Evolutionary conservation across 768 basidiomycete species (phyloP).

Genomic region (Hypholoma sublateritium): DNA sequence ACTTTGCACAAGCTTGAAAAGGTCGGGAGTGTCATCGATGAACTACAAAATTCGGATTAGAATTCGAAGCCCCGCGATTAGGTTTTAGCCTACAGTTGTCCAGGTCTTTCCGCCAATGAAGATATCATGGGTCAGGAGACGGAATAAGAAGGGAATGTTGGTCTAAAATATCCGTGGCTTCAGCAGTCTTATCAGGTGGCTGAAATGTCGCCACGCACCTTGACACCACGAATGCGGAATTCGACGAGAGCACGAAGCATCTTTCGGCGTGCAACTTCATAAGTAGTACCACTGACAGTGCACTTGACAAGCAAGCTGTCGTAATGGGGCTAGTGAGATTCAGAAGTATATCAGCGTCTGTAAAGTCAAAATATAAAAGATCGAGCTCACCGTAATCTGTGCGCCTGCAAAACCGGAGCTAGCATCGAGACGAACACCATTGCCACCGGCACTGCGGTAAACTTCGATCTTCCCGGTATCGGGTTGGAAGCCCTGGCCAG

Average conservation of each 20-base stretch:
- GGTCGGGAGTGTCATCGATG: constrained; percentile 99
- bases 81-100: constrained; percentile 61
- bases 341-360: not conserved
- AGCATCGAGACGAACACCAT: constrained; percentile 95
- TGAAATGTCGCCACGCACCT: constrained; percentile 45
- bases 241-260: constrained; percentile 99
- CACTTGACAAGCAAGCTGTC: constrained; percentile 98
- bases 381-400: constrained; percentile 82
- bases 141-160: constrained; percentile 99
- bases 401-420: constrained; percentile 98
- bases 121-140: constrained; percentile 92
- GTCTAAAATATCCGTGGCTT: constrained; percentile 55
- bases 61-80: not conserved
- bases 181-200: not conserved
- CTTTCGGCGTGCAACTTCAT: constrained; percentile 97
- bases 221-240: constrained; percentile 99
- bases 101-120: constrained; percentile 97
- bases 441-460: constrained; percentile 97
- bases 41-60: constrained; percentile 51
- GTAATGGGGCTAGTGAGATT: constrained; percentile 78
- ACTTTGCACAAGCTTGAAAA: constrained; percentile 97
- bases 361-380: not conserved
- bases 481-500: constrained; percentile 90
- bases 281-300: constrained; percentile 93
- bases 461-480: constrained; percentile 99